phyloP scores from a whole-genome alignment of 2,329 filamentous ascomycete genomes.

The Meredithiella fracta region DNA sequence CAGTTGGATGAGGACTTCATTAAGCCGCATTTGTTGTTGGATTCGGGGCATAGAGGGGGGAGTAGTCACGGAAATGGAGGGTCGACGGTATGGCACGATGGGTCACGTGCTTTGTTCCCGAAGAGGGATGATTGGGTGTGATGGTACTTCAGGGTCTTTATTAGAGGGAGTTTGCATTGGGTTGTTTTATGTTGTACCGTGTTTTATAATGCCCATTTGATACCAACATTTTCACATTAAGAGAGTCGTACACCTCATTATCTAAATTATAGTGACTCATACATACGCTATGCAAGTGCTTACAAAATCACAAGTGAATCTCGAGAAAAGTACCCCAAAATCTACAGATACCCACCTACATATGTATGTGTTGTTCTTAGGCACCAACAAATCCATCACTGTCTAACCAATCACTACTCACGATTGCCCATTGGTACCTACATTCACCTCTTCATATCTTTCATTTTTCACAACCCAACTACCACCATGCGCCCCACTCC shows the following conservation, averaged over 20 bases:
- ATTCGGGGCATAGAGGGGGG: constrained; percentile 32
- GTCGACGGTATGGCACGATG: constrained; percentile 7
- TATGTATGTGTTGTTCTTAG: constrained; percentile 2
- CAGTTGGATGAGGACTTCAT: constrained; percentile 93
- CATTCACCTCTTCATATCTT: not conserved
- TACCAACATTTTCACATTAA: too few species aligned
- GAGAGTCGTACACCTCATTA: too few species aligned
- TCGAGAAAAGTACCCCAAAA: too few species aligned
- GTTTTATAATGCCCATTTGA: too few species aligned
- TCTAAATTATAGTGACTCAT: not conserved
- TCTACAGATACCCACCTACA: not conserved
- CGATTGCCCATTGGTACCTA: not conserved
- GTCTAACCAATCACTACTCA: too few species aligned
- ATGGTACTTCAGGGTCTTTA: not conserved
- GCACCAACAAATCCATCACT: not conserved
- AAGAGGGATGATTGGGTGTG: not conserved
- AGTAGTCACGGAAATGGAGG: constrained; percentile 19
- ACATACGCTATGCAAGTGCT: not conserved
- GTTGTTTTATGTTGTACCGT: not conserved
- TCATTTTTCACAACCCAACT: too few species aligned
- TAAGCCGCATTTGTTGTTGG: constrained; percentile 76
- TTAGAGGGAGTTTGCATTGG: not conserved
- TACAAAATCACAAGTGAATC: too few species aligned
- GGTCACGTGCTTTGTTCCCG: too few species aligned
- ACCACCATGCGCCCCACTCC: too few species aligned